Conservation (phyloP, 257 asterid genomes). For the Forsythia viridissima region DNA sequence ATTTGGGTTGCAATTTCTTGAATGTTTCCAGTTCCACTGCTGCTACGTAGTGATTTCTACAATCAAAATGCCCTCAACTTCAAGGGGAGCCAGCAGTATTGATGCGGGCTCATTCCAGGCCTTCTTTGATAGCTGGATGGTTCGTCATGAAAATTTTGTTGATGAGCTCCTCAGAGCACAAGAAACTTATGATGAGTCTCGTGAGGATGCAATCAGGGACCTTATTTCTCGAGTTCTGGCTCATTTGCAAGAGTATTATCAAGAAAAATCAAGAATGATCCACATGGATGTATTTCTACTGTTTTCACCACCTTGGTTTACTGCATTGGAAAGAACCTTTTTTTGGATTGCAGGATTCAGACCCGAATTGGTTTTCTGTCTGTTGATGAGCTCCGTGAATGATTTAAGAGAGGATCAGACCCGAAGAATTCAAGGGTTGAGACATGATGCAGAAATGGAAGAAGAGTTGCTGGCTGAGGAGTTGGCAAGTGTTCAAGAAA, state of each 20-base stretch:
- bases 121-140: constrained; percentile 42
- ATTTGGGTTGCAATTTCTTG: not conserved
- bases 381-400: constrained; percentile 20
- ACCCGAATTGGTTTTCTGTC: constrained; percentile 40
- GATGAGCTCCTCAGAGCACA: constrained; percentile 31
- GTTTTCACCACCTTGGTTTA: constrained; percentile 58
- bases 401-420: constrained; percentile 36
- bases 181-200: constrained; percentile 13
- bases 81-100: not conserved
- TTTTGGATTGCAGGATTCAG: constrained; percentile 60
- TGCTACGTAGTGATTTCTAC: not conserved
- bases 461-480: constrained; percentile 39
- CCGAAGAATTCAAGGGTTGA: constrained; percentile 23
- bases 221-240: constrained; percentile 35
- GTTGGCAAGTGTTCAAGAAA: constrained; percentile 61
- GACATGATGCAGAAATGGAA: constrained; percentile 25
- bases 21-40: not conserved
- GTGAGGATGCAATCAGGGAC: constrained; percentile 13
- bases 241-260: constrained; percentile 50
- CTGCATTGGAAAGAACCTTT: constrained; percentile 44
- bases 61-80: constrained; percentile 21
- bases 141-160: constrained; percentile 28
- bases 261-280: constrained; percentile 47
- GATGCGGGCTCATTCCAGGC: constrained; percentile 20
- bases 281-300: constrained; percentile 33